phyloP scores from a whole-genome alignment of 2,329 filamentous ascomycete species.

The Metarhizium rileyi region DNA sequence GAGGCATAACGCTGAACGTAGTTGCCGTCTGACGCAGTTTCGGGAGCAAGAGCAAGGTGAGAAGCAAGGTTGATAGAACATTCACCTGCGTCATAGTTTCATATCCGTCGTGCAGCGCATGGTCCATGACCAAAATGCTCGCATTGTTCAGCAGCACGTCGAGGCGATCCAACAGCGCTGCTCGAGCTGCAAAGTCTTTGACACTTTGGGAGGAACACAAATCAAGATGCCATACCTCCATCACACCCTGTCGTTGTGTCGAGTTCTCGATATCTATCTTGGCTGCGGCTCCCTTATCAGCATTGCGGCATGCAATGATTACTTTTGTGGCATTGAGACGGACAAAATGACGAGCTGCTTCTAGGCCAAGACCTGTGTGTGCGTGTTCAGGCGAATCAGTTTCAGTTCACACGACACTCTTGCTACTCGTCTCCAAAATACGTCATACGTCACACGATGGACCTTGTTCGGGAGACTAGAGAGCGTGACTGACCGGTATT shows the following conservation, averaged over 20 bases:
- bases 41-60: slow-evolving; percentile 34
- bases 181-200: slow-evolving; percentile 24
- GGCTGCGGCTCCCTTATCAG: slow-evolving; percentile 31
- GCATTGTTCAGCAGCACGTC: slow-evolving; percentile 36
- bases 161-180: slow-evolving; percentile 25
- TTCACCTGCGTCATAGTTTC: slow-evolving; percentile 36
- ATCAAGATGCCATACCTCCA: slow-evolving; percentile 37
- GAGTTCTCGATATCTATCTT: slow-evolving; percentile 23
- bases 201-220: slow-evolving; percentile 28
- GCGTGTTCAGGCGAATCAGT: neutral
- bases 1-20: slow-evolving; percentile 22
- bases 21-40: slow-evolving; percentile 26
- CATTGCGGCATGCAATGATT: slow-evolving; percentile 31
- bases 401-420: no score
- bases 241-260: slow-evolving; percentile 13
- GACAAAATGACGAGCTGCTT: slow-evolving; percentile 31
- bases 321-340: slow-evolving; percentile 29
- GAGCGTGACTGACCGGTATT: slow-evolving; percentile 20
- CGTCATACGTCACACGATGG: no score
- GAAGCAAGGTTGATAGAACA: slow-evolving; percentile 34
- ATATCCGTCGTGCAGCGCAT: slow-evolving; percentile 25
- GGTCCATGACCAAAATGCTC: slow-evolving; percentile 10
- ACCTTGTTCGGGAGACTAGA: no score
- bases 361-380: slow-evolving; percentile 30
- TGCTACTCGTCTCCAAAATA: no score